Evolutionary conservation across 305 asterid genomes (phyloP).

Genomic region (Fraxinus nigra): DNA sequence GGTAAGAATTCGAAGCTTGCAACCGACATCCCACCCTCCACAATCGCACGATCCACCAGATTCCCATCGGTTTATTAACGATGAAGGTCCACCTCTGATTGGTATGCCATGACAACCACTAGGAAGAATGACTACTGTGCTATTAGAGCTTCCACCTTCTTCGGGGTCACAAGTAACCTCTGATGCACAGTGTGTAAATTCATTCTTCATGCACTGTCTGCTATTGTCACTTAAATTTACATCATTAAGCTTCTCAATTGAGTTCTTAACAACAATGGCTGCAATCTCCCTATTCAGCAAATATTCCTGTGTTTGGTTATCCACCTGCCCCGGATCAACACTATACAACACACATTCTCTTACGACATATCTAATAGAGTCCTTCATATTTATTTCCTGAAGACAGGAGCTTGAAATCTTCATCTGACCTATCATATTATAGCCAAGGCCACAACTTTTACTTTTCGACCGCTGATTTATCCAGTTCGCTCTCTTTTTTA

Average conservation of each 20-base stretch:
- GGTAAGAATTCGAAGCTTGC: conserved; percentile 82
- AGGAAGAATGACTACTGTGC: conserved; percentile 66
- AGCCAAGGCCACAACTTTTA: conserved; percentile 53
- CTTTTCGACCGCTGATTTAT: conserved; percentile 60
- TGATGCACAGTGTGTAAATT: neutral
- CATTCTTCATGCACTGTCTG: conserved; percentile 18
- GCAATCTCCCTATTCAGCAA: conserved; percentile 62
- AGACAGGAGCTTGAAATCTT: conserved; percentile 44
- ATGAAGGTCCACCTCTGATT: conserved; percentile 63
- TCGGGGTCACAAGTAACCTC: neutral
- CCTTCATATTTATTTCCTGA: conserved; percentile 23
- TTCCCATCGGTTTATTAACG: conserved; percentile 76
- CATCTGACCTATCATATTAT: conserved; percentile 69
- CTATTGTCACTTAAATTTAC: conserved; percentile 19
- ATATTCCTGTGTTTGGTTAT: conserved; percentile 38
- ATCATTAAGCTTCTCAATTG: conserved; percentile 20
- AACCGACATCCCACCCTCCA: conserved; percentile 98
- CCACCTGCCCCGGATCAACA: conserved; percentile 41
- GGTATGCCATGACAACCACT: conserved; percentile 76
- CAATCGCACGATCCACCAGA: conserved; percentile 89
- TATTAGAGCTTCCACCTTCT: conserved; percentile 24
- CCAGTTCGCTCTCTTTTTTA: conserved; percentile 73
- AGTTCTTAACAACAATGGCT: conserved; percentile 50
- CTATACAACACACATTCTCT: conserved; percentile 69
- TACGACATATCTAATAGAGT: conserved; percentile 18